Base-by-base conservation (phyloP, 352 stramenopile genomes). In the Blastocystis sp. region DNA sequence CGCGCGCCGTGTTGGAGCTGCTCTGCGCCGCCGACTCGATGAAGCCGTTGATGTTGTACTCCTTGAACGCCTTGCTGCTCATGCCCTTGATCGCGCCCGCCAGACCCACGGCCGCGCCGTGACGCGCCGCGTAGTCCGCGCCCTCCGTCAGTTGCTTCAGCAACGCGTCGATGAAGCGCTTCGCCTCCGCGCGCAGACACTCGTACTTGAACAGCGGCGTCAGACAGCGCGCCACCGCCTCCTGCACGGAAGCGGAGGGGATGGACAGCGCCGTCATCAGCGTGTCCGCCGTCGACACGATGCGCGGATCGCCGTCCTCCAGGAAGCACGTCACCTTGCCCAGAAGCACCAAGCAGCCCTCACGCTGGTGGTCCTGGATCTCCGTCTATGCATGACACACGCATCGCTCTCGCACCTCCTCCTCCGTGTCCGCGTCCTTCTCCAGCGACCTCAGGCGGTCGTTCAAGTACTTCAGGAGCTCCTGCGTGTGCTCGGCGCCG, bases 31-130 rank as follows among this genome's bases (percentile, higher is more conserved):
- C 41, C 92, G 96, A 91, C 88, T 95, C 93, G 60, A 96, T 91
- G 41, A 92, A 91, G 62, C 94, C 94, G 60, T 99, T 98, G 88
- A 99, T 94, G 63, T 96, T 93, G 91, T 98, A 97, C 88, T 98
- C 96, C 92, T 99, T 99, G 13, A 99, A 92, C 55, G 95, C 94
- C 60, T 96, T 96, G 90, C 99, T 99, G 88, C 97, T 97, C 90
- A 98, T 95, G 3, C 97, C 98, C 93, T 99, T 99, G 0, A 99
- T 95, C n/a, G 97, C 94, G 50, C 97, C 97, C 33, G 96, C 98
- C 70, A 99, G 94, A 82, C 97, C 98, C 70, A 98, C 98, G 0
- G 97, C 97, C 55, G 96, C 96, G 62, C 97, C 97, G 94, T 96
- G 61, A 3, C 88, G 88, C 76, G 80, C 85, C n/a, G 93, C 94